These are phyloP conservation scores for Monosporozyma yasuniensis DNA, from an alignment of 805 yeast species.

Conservation along the genomic window DNA sequence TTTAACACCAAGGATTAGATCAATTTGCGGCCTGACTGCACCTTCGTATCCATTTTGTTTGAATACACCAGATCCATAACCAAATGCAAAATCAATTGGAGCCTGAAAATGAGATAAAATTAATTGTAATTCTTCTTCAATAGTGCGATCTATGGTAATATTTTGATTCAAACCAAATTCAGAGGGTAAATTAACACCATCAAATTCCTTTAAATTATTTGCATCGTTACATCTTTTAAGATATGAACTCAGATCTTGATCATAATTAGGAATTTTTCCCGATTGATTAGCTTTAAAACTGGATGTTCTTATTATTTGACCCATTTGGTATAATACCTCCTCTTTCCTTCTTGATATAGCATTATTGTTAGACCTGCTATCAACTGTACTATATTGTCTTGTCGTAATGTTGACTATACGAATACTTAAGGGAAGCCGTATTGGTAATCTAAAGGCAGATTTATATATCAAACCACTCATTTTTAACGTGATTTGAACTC, in stretches of 20 bases:
- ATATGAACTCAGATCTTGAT: background rate
- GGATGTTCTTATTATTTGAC: background rate
- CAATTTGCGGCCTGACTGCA: constrained; percentile 58
- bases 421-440: background rate
- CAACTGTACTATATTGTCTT: background rate
- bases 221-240: background rate
- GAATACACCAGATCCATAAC: constrained; percentile 93
- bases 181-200: constrained; percentile 35
- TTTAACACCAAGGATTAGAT: constrained; percentile 74
- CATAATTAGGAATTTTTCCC: background rate
- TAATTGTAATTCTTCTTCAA: constrained; percentile 38
- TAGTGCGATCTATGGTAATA: constrained; percentile 36
- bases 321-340: background rate
- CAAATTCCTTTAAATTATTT: background rate
- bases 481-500: background rate
- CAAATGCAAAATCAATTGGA: constrained; percentile 73
- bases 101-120: constrained; percentile 55
- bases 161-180: constrained; percentile 54
- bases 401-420: background rate
- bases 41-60: constrained; percentile 50
- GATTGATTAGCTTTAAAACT: background rate
- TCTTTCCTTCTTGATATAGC: background rate
- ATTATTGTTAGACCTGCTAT: background rate
- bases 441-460: background rate
- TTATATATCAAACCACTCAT: background rate